Conservation (phyloP, 2,329 filamentous ascomycete species). For the Trichothecium sympodiale region DNA sequence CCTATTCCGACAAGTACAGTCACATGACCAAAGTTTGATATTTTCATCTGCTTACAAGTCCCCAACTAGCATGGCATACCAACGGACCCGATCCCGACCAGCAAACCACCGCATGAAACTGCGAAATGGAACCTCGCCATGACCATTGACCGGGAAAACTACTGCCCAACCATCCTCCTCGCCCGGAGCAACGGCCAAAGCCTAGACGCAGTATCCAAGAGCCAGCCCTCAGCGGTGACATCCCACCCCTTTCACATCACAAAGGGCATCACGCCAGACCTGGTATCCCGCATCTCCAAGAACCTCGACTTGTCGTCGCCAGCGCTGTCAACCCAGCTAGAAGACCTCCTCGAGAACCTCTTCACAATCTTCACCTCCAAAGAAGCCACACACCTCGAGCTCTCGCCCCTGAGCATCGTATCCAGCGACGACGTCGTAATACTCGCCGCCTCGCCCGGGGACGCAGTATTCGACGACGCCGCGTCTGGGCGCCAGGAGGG, state of each 20-base stretch:
- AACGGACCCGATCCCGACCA: too few relatives aligned
- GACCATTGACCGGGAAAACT: slow-evolving; percentile 29
- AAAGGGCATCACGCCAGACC: slow-evolving; percentile 13
- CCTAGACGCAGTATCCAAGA: slow-evolving; percentile 22
- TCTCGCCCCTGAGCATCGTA: slow-evolving; percentile 26
- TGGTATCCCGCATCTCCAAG: slow-evolving; percentile 9
- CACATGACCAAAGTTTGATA: too few relatives aligned
- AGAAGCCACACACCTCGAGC: slow-evolving; percentile 35
- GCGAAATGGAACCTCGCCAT: slow-evolving; percentile 31
- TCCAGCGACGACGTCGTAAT: slow-evolving; percentile 33
- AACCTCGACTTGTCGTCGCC: slow-evolving; percentile 1
- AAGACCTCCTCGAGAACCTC: slow-evolving; percentile 11
- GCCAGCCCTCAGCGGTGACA: not conserved
- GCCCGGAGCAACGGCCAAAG: slow-evolving; percentile 20
- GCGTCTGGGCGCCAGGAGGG: slow-evolving; percentile 28
- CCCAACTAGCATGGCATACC: too few relatives aligned
- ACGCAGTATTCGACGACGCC: slow-evolving; percentile 31
- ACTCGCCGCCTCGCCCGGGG: slow-evolving; percentile 8
- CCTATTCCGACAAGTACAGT: too few relatives aligned
- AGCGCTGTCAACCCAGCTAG: slow-evolving; percentile 7
- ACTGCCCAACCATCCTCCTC: slow-evolving; percentile 23
- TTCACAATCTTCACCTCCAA: slow-evolving; percentile 29
- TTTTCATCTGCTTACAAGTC: too few relatives aligned
- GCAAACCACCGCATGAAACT: too few relatives aligned
- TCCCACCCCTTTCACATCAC: slow-evolving; percentile 12